A percentile compares a stretch with the other conserved stretches of the same genome.
Conservation (phyloP, 768 basidiomycete genomes). For the Lactarius quietus region DNA sequence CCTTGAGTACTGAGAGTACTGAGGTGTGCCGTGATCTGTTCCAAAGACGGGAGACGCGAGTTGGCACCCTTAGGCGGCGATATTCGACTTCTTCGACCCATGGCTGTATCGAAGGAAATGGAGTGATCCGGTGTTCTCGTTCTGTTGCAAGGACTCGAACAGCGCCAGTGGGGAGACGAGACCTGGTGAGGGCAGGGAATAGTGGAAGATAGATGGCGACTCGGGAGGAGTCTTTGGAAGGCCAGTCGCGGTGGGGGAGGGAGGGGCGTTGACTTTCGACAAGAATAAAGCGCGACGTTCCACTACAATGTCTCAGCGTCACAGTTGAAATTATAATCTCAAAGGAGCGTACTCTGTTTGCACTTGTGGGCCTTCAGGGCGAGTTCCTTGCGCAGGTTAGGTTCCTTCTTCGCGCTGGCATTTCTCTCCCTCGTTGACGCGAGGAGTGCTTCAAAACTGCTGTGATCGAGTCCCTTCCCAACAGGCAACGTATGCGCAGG, state of each 20-base stretch:
- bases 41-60: constrained; percentile 59
- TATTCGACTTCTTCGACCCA: constrained; percentile 72
- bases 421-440: constrained; percentile 58
- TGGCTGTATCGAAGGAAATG: constrained; percentile 33
- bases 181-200: constrained; percentile 64
- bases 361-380: constrained; percentile 67
- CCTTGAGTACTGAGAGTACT: constrained; percentile 44
- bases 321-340: not conserved
- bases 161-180: constrained; percentile 59
- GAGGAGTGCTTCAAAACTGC: constrained; percentile 62
- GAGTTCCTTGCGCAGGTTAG: constrained; percentile 70
- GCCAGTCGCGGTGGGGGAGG: constrained; percentile 53
- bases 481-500: constrained; percentile 36
- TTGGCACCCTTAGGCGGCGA: constrained; percentile 31
- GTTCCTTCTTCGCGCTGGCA: constrained; percentile 43
- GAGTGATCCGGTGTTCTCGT: constrained; percentile 22
- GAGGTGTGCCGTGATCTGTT: constrained; percentile 69
- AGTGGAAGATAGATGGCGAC: constrained; percentile 67
- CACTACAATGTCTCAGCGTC: constrained; percentile 38
- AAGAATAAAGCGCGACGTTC: constrained; percentile 74
- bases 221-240: constrained; percentile 65
- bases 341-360: constrained; percentile 58
- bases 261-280: constrained; percentile 66
- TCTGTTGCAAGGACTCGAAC: constrained; percentile 45
- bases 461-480: constrained; percentile 55